These are phyloP conservation scores for Sphagnum contortum DNA, from an alignment of 225 moss, liverwort and hornwort genomes.

Conservation along the genomic window DNA sequence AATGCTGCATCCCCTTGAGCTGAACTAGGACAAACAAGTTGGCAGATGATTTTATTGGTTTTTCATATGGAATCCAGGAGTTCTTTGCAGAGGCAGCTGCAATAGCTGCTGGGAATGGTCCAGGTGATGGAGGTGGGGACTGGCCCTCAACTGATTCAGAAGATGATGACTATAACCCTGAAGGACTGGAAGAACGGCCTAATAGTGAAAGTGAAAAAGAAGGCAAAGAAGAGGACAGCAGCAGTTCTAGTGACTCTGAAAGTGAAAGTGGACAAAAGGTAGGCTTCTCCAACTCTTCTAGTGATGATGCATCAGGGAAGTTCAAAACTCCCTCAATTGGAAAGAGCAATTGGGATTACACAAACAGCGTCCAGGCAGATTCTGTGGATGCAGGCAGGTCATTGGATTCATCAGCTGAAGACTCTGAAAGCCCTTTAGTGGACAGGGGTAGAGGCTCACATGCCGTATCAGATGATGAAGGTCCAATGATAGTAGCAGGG, in stretches of 20 bases:
- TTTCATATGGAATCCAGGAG: constrained; percentile 18
- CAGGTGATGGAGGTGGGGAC: constrained; percentile 47
- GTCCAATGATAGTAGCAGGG: constrained; percentile 40
- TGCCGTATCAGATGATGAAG: constrained; percentile 50
- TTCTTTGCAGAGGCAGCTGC: constrained; percentile 59
- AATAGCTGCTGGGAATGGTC: constrained; percentile 44
- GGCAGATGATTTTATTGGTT: background rate
- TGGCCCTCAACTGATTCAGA: constrained; percentile 90
- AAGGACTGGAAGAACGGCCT: constrained; percentile 32
- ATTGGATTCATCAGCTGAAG: constrained; percentile 17
- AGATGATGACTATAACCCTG: constrained; percentile 87
- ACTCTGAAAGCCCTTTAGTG: constrained; percentile 37
- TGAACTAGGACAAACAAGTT: no score
- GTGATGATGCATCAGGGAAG: constrained; percentile 31
- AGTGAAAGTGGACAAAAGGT: constrained; percentile 39
- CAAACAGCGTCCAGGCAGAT: no score
- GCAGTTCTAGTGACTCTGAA: constrained; percentile 29
- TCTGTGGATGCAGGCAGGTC: constrained; percentile 26
- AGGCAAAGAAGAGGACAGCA: constrained; percentile 26
- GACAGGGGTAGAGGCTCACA: constrained; percentile 26
- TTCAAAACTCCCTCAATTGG: no score
- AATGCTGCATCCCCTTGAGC: no score
- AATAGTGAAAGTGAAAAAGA: constrained; percentile 35
- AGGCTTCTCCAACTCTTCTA: constrained; percentile 37
- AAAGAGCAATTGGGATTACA: no score